Conservation (phyloP, 768 basidiomycete species). For the Serendipita sp. region DNA sequence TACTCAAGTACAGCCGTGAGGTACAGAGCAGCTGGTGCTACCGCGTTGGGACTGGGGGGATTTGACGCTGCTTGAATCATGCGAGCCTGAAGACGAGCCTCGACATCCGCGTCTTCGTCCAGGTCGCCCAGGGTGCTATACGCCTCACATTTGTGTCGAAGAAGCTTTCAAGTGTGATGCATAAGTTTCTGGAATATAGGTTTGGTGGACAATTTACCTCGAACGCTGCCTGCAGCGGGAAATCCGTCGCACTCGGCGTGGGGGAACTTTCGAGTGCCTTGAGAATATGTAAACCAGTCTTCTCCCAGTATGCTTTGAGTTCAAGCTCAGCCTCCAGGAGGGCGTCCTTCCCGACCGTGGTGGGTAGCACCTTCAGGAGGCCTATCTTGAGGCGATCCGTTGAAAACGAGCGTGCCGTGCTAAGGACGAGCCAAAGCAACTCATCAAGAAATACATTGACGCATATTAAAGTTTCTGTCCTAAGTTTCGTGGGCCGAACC, state of each 20-base stretch:
- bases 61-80: constrained; percentile 34
- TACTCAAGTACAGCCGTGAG: constrained; percentile 88
- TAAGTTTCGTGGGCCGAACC: constrained; percentile 78
- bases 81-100: constrained; percentile 44
- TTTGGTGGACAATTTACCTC: constrained; percentile 33
- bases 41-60: constrained; percentile 34
- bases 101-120: constrained; percentile 56
- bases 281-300: constrained; percentile 27
- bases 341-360: constrained; percentile 77
- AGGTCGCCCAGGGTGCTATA: constrained; percentile 73
- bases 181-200: constrained; percentile 9
- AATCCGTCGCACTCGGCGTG: constrained; percentile 37
- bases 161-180: constrained; percentile 30
- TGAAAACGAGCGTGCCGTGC: constrained; percentile 45
- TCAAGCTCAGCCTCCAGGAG: constrained; percentile 88
- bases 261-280: constrained; percentile 5
- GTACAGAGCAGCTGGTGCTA: constrained; percentile 77
- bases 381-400: constrained; percentile 61
- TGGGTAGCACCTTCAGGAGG: constrained; percentile 56
- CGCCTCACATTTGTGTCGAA: constrained; percentile 75
- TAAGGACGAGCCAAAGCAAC: constrained; percentile 57
- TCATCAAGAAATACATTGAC: constrained; percentile 79
- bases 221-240: constrained; percentile 58
- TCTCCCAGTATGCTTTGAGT: constrained; percentile 75
- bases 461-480: constrained; percentile 54